phyloP scores from a whole-genome alignment of 169 alveolate species.

The Babesia divergens region DNA sequence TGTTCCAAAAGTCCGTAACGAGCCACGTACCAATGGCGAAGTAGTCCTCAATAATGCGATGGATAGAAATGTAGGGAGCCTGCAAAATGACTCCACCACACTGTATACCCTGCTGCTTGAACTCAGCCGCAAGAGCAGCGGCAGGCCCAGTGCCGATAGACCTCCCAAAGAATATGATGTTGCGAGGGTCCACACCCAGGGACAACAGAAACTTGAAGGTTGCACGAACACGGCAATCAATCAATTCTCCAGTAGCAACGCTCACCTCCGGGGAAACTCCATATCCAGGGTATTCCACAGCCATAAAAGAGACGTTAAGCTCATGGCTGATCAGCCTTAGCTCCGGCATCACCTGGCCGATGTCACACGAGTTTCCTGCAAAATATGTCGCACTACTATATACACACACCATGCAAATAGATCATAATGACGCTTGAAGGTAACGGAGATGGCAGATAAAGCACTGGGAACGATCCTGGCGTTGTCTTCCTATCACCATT shows the following conservation, averaged over 20 bases:
- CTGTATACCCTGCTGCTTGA: constrained; percentile 60
- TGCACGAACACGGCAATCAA: constrained; percentile 76
- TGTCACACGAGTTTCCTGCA: constrained; percentile 80
- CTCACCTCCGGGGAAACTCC: constrained; percentile 69
- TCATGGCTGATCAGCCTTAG: constrained; percentile 63
- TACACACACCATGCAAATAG: constrained; percentile 56
- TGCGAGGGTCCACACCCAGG: constrained; percentile 69
- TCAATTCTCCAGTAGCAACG: constrained; percentile 67
- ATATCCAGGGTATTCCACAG: constrained; percentile 82
- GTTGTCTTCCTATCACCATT: constrained; percentile 8
- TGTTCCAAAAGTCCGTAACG: constrained; percentile 70
- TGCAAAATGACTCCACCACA: constrained; percentile 82
- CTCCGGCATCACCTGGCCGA: constrained; percentile 81
- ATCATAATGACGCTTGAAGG: constrained; percentile 46
- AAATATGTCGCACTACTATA: not conserved
- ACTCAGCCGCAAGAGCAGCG: constrained; percentile 71
- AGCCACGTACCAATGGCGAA: constrained; percentile 72
- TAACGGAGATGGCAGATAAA: constrained; percentile 40
- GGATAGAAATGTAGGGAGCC: constrained; percentile 80
- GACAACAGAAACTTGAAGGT: constrained; percentile 76
- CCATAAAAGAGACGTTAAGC: constrained; percentile 70
- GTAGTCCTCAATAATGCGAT: constrained; percentile 75
- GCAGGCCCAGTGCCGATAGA: constrained; percentile 87
- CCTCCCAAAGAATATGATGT: constrained; percentile 77
- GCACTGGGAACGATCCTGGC: constrained; percentile 60